phyloP scores from a whole-genome alignment of 176 grass and related monocot species.

The Oryza officinalis region DNA sequence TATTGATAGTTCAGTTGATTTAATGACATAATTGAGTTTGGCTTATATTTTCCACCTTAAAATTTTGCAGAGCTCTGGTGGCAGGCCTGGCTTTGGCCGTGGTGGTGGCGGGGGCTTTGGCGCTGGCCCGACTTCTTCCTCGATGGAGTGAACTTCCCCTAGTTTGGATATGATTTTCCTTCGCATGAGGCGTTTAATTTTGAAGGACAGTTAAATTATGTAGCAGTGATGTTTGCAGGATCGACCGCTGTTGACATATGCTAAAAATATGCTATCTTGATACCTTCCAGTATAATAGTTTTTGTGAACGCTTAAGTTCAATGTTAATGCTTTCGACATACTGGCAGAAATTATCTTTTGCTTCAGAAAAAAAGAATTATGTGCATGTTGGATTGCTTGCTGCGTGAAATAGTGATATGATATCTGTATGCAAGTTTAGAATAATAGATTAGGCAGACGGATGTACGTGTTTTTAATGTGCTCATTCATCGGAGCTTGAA shows the following conservation, averaged over 20 bases:
- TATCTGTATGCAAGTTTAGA: no score
- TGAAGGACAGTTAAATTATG: slow-evolving; percentile 43
- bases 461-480: no score
- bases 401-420: not conserved
- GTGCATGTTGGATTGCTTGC: not conserved
- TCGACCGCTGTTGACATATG: slow-evolving; percentile 42
- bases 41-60: not conserved
- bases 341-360: not conserved
- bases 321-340: not conserved
- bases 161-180: slow-evolving; percentile 44
- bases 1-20: not conserved
- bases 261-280: slow-evolving; percentile 22
- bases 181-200: slow-evolving; percentile 37
- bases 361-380: not conserved
- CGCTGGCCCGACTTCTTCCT: slow-evolving; percentile 59
- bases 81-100: slow-evolving; percentile 80
- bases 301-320: not conserved
- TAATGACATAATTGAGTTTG: not conserved
- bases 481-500: not conserved
- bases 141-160: slow-evolving; percentile 68
- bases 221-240: slow-evolving; percentile 45
- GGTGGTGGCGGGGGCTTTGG: slow-evolving; percentile 64
- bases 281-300: slow-evolving; percentile 38
- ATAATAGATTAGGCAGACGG: no score
- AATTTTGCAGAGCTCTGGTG: slow-evolving; percentile 63